These are phyloP conservation scores for Pichia ethanolica DNA, from an alignment of 805 yeast genomes.

Conservation along the genomic window DNA sequence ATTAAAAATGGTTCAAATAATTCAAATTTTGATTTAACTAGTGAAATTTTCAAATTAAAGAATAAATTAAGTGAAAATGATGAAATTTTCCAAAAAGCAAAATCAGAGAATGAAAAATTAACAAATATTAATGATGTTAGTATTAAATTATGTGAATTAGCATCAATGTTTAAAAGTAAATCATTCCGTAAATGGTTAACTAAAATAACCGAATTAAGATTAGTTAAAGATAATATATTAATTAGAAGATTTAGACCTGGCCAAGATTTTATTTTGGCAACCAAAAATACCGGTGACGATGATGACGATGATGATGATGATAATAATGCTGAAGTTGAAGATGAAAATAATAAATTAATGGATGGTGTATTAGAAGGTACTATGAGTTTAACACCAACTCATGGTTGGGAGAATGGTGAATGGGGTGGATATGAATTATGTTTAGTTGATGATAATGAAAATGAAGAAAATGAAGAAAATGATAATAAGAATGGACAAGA, in stretches of 20 bases:
- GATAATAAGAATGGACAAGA: slow-evolving; percentile 3
- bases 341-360: slow-evolving; percentile 23
- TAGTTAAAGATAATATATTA: slow-evolving; percentile 58
- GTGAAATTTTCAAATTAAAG: slow-evolving; percentile 10
- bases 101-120: slow-evolving; percentile 13
- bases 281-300: slow-evolving; percentile 34
- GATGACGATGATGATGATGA: slow-evolving; percentile 21
- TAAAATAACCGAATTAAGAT: slow-evolving; percentile 51
- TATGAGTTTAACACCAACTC: slow-evolving; percentile 69
- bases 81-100: neutral
- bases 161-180: slow-evolving; percentile 49
- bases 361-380: slow-evolving; percentile 70
- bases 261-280: slow-evolving; percentile 85
- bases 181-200: slow-evolving; percentile 67
- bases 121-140: slow-evolving; percentile 16
- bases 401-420: slow-evolving; percentile 85
- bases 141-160: slow-evolving; percentile 42
- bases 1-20: slow-evolving; percentile 34
- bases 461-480: slow-evolving; percentile 14
- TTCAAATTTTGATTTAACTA: slow-evolving; percentile 43
- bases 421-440: slow-evolving; percentile 91
- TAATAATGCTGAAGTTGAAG: slow-evolving; percentile 24
- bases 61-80: slow-evolving; percentile 9
- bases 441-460: slow-evolving; percentile 54
- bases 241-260: slow-evolving; percentile 93